phyloP scores from a whole-genome alignment of 202 grass and related monocot species.

The Zoysia matrella region DNA sequence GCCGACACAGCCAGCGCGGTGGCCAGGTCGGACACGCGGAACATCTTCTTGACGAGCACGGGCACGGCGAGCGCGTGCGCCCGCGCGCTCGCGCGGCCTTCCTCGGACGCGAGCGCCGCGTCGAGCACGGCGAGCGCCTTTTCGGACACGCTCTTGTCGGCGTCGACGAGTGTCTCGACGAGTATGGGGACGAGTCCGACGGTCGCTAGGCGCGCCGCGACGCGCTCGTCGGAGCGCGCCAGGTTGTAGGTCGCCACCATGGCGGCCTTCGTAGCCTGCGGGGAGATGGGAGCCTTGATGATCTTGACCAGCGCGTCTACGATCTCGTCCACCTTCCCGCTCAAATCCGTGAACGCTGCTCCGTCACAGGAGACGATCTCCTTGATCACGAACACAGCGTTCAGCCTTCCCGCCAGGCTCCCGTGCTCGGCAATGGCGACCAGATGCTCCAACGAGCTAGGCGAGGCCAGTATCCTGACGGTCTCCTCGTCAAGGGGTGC shows the following conservation, averaged over 20 bases:
- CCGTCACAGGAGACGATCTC: slow-evolving; percentile 51
- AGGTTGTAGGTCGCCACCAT: slow-evolving; percentile 69
- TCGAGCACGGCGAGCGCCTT: slow-evolving; percentile 79
- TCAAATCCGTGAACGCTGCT: background rate
- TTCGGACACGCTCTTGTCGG: slow-evolving; percentile 81
- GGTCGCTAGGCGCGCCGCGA: background rate
- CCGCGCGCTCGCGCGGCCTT: slow-evolving; percentile 49
- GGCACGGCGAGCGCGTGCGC: slow-evolving; percentile 70
- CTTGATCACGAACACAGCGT: slow-evolving; percentile 70
- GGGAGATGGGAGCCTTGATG: slow-evolving; percentile 74
- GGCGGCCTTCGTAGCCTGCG: slow-evolving; percentile 74
- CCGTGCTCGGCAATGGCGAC: slow-evolving; percentile 59
- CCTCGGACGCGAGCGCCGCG: slow-evolving; percentile 56
- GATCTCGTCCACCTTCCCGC: slow-evolving; percentile 52
- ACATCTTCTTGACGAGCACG: slow-evolving; percentile 87
- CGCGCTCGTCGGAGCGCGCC: slow-evolving; percentile 46
- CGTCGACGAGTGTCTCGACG: slow-evolving; percentile 67
- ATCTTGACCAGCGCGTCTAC: slow-evolving; percentile 60
- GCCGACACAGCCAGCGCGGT: slow-evolving; percentile 75
- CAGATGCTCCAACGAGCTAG: slow-evolving; percentile 39
- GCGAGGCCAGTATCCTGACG: slow-evolving; percentile 33
- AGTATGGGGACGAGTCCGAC: slow-evolving; percentile 59
- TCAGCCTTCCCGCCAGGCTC: slow-evolving; percentile 63
- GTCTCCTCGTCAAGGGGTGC: slow-evolving; percentile 66
- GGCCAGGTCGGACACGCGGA: slow-evolving; percentile 80